Percentiles rank a stretch among this genome's conserved stretches.
Conservation (phyloP, 257 asterid genomes). For the Nicotiana tabacum region DNA sequence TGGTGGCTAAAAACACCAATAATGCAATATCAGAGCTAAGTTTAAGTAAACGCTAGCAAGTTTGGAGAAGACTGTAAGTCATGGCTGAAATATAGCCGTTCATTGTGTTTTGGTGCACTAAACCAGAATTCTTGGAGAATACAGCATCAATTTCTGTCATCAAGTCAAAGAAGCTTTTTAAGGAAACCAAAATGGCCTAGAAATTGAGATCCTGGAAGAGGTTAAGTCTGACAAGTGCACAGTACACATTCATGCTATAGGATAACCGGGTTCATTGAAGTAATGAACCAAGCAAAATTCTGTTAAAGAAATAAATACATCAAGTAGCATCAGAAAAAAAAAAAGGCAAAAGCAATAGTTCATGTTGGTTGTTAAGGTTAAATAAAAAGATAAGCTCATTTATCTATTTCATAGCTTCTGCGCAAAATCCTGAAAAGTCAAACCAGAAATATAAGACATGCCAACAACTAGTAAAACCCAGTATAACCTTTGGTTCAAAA, state of each 20-base stretch:
- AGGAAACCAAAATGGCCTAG: neutral
- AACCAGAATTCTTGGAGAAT: neutral
- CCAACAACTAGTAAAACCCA: neutral
- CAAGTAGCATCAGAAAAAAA: neutral
- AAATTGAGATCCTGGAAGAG: neutral
- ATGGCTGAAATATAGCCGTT: neutral
- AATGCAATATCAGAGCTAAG: neutral
- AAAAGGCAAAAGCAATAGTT: neutral
- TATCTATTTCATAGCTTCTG: conserved; percentile 1
- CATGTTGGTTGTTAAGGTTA: neutral
- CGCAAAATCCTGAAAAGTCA: neutral
- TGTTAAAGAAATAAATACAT: neutral
- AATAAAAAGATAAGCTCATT: neutral
- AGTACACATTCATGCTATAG: neutral
- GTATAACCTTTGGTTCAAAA: neutral
- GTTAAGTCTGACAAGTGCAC: neutral
- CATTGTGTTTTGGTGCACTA: neutral
- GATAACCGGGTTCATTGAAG: neutral
- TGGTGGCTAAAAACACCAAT: neutral
- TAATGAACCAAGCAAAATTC: neutral
- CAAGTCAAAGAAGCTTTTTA: neutral
- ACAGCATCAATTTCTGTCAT: neutral
- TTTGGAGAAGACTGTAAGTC: neutral
- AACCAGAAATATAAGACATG: neutral
- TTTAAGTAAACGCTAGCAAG: neutral